These are phyloP conservation scores for Priceomyces carsonii DNA, from an alignment of 805 yeast species.

Conservation along the genomic window DNA sequence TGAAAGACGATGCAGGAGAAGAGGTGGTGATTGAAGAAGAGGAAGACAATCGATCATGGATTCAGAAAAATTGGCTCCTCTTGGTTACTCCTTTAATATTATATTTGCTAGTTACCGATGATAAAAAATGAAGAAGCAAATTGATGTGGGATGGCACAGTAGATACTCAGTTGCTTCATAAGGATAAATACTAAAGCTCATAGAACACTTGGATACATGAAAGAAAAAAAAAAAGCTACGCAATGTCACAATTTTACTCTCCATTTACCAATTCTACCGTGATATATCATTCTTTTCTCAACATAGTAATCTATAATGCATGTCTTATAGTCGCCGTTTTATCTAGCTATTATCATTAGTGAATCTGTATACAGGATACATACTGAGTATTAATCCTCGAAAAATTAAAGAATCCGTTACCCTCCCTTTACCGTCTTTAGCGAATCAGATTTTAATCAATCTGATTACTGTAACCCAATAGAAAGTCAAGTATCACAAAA, in stretches of 20 bases:
- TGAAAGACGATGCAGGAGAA: constrained; percentile 26
- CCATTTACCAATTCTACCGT: no score
- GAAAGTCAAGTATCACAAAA: constrained; percentile 10
- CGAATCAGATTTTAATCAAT: constrained; percentile 30
- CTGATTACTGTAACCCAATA: constrained; percentile 11
- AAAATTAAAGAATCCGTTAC: constrained; percentile 8
- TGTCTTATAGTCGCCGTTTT: no score
- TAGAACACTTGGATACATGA: no score
- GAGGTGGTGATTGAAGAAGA: constrained; percentile 23
- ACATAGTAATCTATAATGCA: no score
- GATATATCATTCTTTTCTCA: no score
- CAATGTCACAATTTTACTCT: no score
- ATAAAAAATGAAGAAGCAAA: constrained; percentile 6
- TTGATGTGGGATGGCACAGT: background rate
- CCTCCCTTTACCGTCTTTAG: constrained; percentile 14
- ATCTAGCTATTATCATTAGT: no score
- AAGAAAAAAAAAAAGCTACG: no score
- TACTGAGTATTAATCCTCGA: no score
- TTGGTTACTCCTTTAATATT: constrained; percentile 51
- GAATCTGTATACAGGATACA: no score
- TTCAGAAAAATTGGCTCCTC: constrained; percentile 65
- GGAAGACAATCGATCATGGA: constrained; percentile 43
- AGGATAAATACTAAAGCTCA: no score
- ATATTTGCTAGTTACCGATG: constrained; percentile 25
- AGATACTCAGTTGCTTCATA: no score